Evolutionary conservation across 768 basidiomycete species (phyloP).

Genomic region (Lepiota subincarnata): DNA sequence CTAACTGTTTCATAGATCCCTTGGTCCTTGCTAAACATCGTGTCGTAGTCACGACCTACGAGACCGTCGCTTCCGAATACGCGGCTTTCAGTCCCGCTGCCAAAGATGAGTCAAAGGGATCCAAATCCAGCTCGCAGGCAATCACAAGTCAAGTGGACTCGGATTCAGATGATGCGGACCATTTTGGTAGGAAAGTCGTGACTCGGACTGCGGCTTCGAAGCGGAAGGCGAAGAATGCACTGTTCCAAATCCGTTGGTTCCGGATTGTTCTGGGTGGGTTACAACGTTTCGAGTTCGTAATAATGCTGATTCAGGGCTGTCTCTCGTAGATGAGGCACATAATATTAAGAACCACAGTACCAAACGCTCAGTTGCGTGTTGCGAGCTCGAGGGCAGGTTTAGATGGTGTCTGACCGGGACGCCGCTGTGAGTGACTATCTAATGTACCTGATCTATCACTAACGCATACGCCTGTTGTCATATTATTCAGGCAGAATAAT

Average conservation of each 20-base stretch:
- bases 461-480: constrained; percentile 1
- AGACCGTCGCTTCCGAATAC: constrained; percentile 78
- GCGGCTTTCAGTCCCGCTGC: constrained; percentile 43
- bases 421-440: constrained; percentile 48
- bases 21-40: constrained; percentile 47
- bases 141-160: constrained; percentile 30
- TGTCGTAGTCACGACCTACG: constrained; percentile 86
- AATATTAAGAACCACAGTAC: constrained; percentile 87
- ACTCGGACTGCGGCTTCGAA: constrained; percentile 37
- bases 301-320: background rate
- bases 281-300: background rate
- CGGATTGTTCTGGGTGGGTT: constrained; percentile 76
- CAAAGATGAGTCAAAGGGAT: constrained; percentile 50
- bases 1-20: constrained; percentile 43
- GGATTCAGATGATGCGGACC: constrained; percentile 37
- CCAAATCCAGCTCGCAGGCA: constrained; percentile 32
- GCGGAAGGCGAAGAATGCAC: constrained; percentile 50
- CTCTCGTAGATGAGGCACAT: constrained; percentile 77
- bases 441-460: constrained; percentile 13
- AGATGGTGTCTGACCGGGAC: constrained; percentile 90
- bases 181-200: constrained; percentile 41
- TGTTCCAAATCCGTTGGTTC: constrained; percentile 82
- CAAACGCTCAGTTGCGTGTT: constrained; percentile 75
- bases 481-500: constrained; percentile 73
- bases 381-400: constrained; percentile 69